Evolutionary conservation across 78 protist species (phyloP).

Genomic region (Dictyostelium brefeldianum): DNA sequence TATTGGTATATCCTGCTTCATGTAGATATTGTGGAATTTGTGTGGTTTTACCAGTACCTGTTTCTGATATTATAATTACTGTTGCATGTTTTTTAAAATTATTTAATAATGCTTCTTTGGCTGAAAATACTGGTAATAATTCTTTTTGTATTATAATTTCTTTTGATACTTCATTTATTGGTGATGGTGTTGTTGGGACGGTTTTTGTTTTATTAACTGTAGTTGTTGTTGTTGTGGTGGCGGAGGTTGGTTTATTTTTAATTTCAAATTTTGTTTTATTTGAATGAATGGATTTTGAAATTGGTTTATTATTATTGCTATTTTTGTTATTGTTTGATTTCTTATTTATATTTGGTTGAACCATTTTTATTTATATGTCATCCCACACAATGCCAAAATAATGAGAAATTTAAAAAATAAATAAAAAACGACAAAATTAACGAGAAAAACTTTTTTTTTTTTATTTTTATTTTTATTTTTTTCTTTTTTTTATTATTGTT

Average conservation of each 20-base stretch:
- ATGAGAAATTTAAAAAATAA: too few relatives aligned
- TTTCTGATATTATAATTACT: conserved; percentile 78
- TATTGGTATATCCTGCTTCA: conserved; percentile 45
- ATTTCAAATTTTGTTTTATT: conserved; percentile 6
- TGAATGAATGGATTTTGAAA: background rate
- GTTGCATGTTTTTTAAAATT: conserved; percentile 54
- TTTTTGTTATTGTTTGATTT: background rate
- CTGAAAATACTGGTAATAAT: conserved; percentile 59
- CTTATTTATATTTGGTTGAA: conserved; percentile 17
- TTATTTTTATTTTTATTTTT: too few relatives aligned
- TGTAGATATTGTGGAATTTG: conserved; percentile 78
- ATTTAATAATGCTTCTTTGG: conserved; percentile 63
- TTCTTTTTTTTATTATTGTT: too few relatives aligned
- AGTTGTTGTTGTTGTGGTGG: background rate
- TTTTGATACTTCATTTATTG: background rate
- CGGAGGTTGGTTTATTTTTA: background rate
- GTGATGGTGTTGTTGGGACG: too few relatives aligned
- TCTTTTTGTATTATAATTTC: conserved; percentile 58
- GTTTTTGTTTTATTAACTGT: background rate
- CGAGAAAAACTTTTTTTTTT: too few relatives aligned
- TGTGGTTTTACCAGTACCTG: conserved; percentile 84
- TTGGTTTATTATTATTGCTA: background rate
- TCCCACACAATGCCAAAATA: too few relatives aligned
- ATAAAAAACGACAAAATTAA: too few relatives aligned
- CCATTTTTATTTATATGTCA: background rate